Evolutionary conservation across 2,329 filamentous ascomycete species (phyloP).

Genomic region (Aspergillus novoparasiticus): DNA sequence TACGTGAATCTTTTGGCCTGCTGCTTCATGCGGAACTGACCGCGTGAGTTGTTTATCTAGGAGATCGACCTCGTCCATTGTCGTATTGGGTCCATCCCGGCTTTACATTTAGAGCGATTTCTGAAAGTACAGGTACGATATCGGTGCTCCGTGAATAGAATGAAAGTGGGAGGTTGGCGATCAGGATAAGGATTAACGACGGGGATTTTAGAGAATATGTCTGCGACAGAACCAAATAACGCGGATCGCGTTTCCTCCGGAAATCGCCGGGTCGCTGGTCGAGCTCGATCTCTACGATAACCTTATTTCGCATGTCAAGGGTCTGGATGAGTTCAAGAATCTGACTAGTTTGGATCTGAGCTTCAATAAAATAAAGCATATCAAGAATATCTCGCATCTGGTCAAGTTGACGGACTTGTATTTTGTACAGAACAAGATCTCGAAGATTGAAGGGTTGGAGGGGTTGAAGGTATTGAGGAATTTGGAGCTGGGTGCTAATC

Average conservation of each 20-base stretch:
- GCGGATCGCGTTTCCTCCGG: conserved; percentile 72
- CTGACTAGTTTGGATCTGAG: conserved; percentile 84
- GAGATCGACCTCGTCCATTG: conserved; percentile 92
- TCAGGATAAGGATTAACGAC: neutral
- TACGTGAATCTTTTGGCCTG: conserved; percentile 25
- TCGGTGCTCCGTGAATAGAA: neutral
- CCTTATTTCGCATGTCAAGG: conserved; percentile 81
- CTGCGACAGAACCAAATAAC: conserved; percentile 91
- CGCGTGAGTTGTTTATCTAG: conserved; percentile 39
- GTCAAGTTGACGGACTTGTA: conserved; percentile 79
- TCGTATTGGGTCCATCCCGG: conserved; percentile 75
- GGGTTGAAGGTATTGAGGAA: conserved; percentile 74
- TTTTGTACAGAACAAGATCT: conserved; percentile 94
- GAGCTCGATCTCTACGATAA: conserved; percentile 98
- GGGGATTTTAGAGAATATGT: conserved; percentile 64
- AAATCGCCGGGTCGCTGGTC: conserved; percentile 66
- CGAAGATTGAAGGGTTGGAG: conserved; percentile 80
- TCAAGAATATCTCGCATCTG: conserved; percentile 82
- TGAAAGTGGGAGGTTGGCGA: neutral
- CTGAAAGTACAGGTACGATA: conserved; percentile 61
- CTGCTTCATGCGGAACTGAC: conserved; percentile 11
- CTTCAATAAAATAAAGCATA: conserved; percentile 99
- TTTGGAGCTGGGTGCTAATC: conserved; percentile 88
- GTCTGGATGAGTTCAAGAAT: conserved; percentile 74
- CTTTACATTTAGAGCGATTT: conserved; percentile 83